Evolutionary conservation across 495 filamentous ascomycete genomes (phyloP).

Genomic region (Neurospora sp.): DNA sequence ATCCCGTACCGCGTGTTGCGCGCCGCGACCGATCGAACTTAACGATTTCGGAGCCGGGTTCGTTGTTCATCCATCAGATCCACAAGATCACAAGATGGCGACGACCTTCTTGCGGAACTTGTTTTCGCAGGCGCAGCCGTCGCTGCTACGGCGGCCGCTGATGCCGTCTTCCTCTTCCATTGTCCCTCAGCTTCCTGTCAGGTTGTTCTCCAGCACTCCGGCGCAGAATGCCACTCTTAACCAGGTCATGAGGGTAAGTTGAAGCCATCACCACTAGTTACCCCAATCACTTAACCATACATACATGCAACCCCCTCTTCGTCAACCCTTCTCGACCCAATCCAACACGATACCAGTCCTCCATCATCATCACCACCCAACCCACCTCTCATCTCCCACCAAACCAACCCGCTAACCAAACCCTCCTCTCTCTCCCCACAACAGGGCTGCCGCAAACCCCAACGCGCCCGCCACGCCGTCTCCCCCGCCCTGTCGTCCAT

Average conservation of each 20-base stretch:
- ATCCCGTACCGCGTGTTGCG: not conserved
- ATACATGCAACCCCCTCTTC: not conserved
- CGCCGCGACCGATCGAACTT: not conserved
- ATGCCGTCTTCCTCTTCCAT: not conserved
- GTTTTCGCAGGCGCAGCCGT: conserved; percentile 9
- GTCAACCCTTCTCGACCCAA: too few species aligned
- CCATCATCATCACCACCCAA: too few species aligned
- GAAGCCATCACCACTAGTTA: conserved; percentile 14
- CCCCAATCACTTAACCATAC: too few species aligned
- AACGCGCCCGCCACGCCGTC: conserved; percentile 68
- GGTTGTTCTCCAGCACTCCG: conserved; percentile 41
- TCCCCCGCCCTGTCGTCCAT: conserved; percentile 70
- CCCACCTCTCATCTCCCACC: too few species aligned
- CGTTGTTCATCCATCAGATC: not conserved
- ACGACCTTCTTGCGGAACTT: conserved; percentile 19
- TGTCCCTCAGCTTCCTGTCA: too few species aligned
- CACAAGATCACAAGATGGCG: conserved; percentile 12
- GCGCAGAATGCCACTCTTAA: conserved; percentile 47
- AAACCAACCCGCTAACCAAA: too few species aligned
- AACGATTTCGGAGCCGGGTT: not conserved
- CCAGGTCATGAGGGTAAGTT: conserved; percentile 44
- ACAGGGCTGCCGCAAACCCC: conserved; percentile 61
- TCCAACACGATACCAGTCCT: too few species aligned
- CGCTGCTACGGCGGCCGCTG: conserved; percentile 17
- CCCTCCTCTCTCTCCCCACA: too few species aligned